These are phyloP conservation scores for Raffaelea ambrosiae DNA, from an alignment of 2,329 filamentous ascomycete species.

Conservation along the genomic window DNA sequence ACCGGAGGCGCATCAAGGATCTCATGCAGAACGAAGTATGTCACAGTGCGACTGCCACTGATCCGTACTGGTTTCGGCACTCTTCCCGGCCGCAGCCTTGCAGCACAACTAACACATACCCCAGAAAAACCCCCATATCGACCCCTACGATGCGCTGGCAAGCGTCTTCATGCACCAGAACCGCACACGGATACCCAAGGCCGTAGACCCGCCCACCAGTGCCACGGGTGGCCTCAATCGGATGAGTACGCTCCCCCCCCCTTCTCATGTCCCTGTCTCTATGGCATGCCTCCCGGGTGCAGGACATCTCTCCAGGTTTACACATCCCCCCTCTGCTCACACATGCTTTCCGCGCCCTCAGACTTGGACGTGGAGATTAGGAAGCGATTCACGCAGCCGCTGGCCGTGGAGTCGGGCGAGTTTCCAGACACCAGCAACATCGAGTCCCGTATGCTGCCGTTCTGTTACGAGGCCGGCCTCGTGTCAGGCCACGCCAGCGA, in stretches of 20 bases:
- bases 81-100: neutral
- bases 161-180: slow-evolving; percentile 44
- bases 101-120: slow-evolving; percentile 15
- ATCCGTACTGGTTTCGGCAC: neutral
- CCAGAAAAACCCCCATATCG: slow-evolving; percentile 30
- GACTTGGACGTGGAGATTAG: slow-evolving; percentile 60
- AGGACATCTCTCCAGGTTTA: neutral
- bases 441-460: slow-evolving; percentile 56
- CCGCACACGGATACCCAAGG: slow-evolving; percentile 32
- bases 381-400: slow-evolving; percentile 54
- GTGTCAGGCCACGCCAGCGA: slow-evolving; percentile 50
- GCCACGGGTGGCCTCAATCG: slow-evolving; percentile 63
- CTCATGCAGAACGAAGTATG: slow-evolving; percentile 52
- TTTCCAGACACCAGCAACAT: slow-evolving; percentile 59
- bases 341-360: slow-evolving; percentile 18
- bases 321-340: neutral
- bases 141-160: slow-evolving; percentile 45
- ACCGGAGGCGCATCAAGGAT: slow-evolving; percentile 60
- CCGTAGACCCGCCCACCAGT: slow-evolving; percentile 56
- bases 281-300: no score
- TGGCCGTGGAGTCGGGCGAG: slow-evolving; percentile 60
- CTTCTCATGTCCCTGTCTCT: neutral
- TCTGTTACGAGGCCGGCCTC: slow-evolving; percentile 59
- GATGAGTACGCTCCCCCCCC: slow-evolving; percentile 56
- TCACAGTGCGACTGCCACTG: no score